These are phyloP conservation scores for Plantago coronopus DNA, from an alignment of 305 asterid genomes.

Conservation along the genomic window DNA sequence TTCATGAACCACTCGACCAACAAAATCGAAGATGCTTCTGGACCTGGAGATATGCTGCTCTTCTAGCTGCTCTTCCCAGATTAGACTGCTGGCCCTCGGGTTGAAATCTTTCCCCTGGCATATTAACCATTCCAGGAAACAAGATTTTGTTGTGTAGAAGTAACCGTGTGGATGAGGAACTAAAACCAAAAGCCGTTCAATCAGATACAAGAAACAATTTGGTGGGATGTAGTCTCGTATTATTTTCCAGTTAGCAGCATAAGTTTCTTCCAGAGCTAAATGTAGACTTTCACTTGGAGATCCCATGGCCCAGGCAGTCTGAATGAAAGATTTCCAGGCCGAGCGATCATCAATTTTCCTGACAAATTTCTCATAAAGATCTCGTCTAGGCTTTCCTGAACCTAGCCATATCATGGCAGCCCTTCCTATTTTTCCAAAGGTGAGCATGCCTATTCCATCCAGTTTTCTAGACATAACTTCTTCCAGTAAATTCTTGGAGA, in stretches of 20 bases:
- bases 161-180: slow-evolving; percentile 29
- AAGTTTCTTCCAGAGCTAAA: slow-evolving; percentile 40
- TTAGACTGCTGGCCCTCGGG: slow-evolving; percentile 18
- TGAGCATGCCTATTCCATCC: slow-evolving; percentile 12
- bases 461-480: slow-evolving; percentile 28
- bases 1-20: slow-evolving; percentile 19
- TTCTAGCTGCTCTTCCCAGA: background rate
- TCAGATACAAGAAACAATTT: slow-evolving; percentile 46
- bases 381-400: slow-evolving; percentile 26
- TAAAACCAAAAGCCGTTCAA: slow-evolving; percentile 50
- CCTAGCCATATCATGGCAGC: slow-evolving; percentile 44
- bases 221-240: slow-evolving; percentile 45
- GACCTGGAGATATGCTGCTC: background rate
- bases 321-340: slow-evolving; percentile 33
- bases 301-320: background rate
- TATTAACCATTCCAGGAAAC: slow-evolving; percentile 47
- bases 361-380: slow-evolving; percentile 23
- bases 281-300: slow-evolving; percentile 25
- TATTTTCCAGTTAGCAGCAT: slow-evolving; percentile 24
- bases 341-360: slow-evolving; percentile 4
- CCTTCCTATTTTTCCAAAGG: slow-evolving; percentile 43
- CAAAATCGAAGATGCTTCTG: slow-evolving; percentile 16
- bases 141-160: slow-evolving; percentile 43
- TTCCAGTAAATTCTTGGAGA: slow-evolving; percentile 37
- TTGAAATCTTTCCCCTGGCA: slow-evolving; percentile 22